Base-by-base conservation (phyloP, 1,139 yeast species). In the Pichia sorboxylosa region DNA sequence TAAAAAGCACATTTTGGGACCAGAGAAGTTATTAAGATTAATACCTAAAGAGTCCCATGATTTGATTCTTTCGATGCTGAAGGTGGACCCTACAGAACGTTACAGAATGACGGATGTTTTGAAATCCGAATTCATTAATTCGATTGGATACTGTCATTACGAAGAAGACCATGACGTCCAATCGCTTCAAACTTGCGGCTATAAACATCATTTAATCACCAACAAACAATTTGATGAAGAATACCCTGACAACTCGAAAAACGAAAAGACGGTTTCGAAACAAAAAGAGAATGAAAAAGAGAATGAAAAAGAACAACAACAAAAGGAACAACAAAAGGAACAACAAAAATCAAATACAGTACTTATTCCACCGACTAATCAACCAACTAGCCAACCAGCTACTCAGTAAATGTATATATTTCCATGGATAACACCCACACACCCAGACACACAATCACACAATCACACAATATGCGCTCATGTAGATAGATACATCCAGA, bases 1-100 rank as follows among this genome's bases (percentile, higher is more conserved):
- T 17, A 39, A 39, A n/a, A 43, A 41, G 27, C 43, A 38, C 26
- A 23, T 41, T 2, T 34, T 63, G 35, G 98, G 98, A 1, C 96
- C 97, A 2, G 84, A 90, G 64, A 65, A 97, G 46, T 60, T 92
- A 42, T 65, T 90, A 64, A 69, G 96, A 48, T 63, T 90, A 41
- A 62, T 92, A 30, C 98, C 98, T 3, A 81, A 77, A 44, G 85
- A 85, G 4, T 69, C 94, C 13, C 68, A 97, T 45, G 82, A 80
- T 7, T 66, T 90, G 9, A 69, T 90, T 28, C 73, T 76, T 17
- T 65, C 65, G 29, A 85, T 90, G 83, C 63, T 90, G 20, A 71
- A 64, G 30, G 55, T 84, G 6, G 78, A 81, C 42, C 84, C 94
- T 2, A 50, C 44, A 5, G 63, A 67, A 41, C 69, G 98, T 41